A percentile compares a stretch with the other conserved stretches of the same genome.
Conservation (phyloP, 1,284 basidiomycete genomes). For the Melanopsichium pennsylvanicum region DNA sequence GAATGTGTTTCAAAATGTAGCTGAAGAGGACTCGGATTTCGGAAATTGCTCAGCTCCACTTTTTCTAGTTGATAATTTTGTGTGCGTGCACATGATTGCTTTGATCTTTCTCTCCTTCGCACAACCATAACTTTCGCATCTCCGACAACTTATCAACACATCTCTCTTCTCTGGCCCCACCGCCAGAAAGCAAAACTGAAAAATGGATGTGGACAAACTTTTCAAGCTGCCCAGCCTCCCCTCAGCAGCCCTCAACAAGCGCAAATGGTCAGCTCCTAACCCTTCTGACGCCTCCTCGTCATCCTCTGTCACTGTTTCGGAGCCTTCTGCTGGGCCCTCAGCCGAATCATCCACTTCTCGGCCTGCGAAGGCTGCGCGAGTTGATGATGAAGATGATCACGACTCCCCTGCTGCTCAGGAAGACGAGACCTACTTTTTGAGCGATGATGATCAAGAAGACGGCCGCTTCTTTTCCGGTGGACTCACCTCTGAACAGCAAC, state of each 20-base stretch:
- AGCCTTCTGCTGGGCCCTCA: background rate
- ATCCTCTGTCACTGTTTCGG: slow-evolving; percentile 1
- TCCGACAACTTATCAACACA: background rate
- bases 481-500: slow-evolving; percentile 57
- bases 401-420: slow-evolving; percentile 14
- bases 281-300: slow-evolving; percentile 19
- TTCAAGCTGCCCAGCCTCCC: slow-evolving; percentile 63
- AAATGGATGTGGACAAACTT: slow-evolving; percentile 63
- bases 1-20: background rate
- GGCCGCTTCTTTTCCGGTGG: slow-evolving; percentile 63
- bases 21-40: slow-evolving; percentile 1
- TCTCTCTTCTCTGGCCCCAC: no score
- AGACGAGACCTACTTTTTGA: slow-evolving; percentile 41
- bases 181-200: slow-evolving; percentile 50
- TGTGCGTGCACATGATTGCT: no score
- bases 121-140: no score
- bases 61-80: slow-evolving; percentile 4
- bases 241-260: slow-evolving; percentile 59
- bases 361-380: slow-evolving; percentile 27
- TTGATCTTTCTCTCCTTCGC: background rate
- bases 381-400: slow-evolving; percentile 33
- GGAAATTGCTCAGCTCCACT: slow-evolving; percentile 8
- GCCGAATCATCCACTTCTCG: slow-evolving; percentile 2
- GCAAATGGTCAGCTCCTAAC: slow-evolving; percentile 55
- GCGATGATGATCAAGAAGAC: slow-evolving; percentile 62